Conservation (phyloP, 2,329 filamentous ascomycete genomes). For the Pyrenophora tritici-repentis region DNA sequence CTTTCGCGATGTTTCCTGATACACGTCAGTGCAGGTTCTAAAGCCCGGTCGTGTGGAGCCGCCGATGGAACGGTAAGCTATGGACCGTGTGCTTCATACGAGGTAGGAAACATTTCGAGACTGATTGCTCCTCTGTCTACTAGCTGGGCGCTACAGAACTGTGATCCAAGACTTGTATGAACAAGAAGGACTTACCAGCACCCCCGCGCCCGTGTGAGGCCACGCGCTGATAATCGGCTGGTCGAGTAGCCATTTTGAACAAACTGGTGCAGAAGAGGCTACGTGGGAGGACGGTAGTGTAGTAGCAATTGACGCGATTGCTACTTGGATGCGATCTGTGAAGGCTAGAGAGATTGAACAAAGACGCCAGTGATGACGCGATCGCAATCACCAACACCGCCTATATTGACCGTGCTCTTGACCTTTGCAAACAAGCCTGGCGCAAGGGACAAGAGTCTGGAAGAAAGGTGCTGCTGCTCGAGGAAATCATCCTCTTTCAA, state of each 20-base stretch:
- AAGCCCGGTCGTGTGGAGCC: background rate
- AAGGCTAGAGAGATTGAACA: conserved; percentile 15
- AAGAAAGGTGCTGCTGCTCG: conserved; percentile 15
- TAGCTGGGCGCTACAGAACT: no score
- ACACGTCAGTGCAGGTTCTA: background rate
- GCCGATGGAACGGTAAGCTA: background rate
- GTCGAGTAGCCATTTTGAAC: conserved; percentile 29
- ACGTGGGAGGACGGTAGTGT: no score
- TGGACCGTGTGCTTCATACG: no score
- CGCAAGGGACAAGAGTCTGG: conserved; percentile 15
- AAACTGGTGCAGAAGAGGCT: background rate
- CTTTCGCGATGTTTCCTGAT: conserved; percentile 55
- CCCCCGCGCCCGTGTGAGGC: conserved; percentile 76
- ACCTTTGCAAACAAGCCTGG: conserved; percentile 20
- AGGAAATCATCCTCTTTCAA: conserved; percentile 22
- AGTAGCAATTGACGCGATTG: background rate
- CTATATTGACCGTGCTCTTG: conserved; percentile 20
- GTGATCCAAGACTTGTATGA: background rate
- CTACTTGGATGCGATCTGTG: conserved; percentile 10
- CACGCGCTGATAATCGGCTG: conserved; percentile 34
- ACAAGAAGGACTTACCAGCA: conserved; percentile 58
- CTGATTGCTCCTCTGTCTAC: no score
- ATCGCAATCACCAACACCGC: conserved; percentile 14
- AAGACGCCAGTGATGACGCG: conserved; percentile 21
- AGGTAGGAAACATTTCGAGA: no score